phyloP scores from a whole-genome alignment of 2,329 filamentous ascomycete species.

The Exophiala alcalophila region DNA sequence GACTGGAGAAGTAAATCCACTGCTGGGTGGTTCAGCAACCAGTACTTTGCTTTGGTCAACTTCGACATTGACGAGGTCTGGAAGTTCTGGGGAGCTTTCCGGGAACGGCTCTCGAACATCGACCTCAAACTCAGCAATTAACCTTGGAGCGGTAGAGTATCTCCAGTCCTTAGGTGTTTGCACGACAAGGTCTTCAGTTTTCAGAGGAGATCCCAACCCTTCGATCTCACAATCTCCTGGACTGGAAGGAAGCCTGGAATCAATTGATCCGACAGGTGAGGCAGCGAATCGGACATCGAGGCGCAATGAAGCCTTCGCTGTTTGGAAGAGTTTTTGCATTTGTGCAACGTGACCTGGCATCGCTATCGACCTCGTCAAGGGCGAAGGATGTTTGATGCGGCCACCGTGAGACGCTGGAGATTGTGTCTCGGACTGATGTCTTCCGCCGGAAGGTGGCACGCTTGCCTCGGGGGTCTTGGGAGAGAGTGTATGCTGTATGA shows the following conservation, averaged over 20 bases:
- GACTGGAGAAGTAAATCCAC: slow-evolving; percentile 28
- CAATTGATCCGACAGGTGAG: slow-evolving; percentile 30
- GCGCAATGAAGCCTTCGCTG: slow-evolving; percentile 27
- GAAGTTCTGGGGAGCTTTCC: slow-evolving; percentile 26
- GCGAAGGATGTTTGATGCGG: slow-evolving; percentile 15
- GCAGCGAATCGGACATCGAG: slow-evolving; percentile 28
- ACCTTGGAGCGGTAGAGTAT: slow-evolving; percentile 28
- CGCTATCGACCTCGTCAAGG: slow-evolving; percentile 16
- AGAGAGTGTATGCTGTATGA: slow-evolving; percentile 17
- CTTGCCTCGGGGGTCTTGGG: slow-evolving; percentile 13
- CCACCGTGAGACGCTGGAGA: slow-evolving; percentile 15
- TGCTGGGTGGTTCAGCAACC: slow-evolving; percentile 28
- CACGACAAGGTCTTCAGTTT: too few relatives aligned
- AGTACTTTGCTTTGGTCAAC: slow-evolving; percentile 6
- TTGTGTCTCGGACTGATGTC: slow-evolving; percentile 1
- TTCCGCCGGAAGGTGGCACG: not conserved
- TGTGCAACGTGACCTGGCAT: slow-evolving; percentile 29
- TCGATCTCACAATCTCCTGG: slow-evolving; percentile 1
- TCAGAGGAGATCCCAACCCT: too few relatives aligned
- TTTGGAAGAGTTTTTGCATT: slow-evolving; percentile 29
- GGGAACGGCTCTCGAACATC: slow-evolving; percentile 32
- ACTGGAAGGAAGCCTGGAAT: slow-evolving; percentile 25
- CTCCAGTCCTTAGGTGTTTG: slow-evolving; percentile 25
- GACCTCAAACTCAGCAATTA: slow-evolving; percentile 23
- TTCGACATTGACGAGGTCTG: slow-evolving; percentile 10